Percentiles rank a stretch among this genome's conserved stretches.
These are phyloP conservation scores for Verticillium alfalfae DNA, from an alignment of 2,329 filamentous ascomycete species.

Conservation along the genomic window DNA sequence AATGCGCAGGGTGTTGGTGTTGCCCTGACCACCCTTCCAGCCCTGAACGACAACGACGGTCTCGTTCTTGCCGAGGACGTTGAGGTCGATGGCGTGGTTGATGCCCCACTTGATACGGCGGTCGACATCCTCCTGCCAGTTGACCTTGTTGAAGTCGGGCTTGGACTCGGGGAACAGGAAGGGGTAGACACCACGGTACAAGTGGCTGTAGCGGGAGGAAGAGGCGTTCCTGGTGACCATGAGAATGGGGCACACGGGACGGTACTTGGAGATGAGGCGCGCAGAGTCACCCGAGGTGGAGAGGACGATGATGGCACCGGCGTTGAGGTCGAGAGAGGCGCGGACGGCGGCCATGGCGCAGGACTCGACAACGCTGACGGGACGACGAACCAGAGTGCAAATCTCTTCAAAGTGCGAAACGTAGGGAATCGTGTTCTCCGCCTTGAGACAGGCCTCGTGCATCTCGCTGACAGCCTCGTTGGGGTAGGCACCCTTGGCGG, in stretches of 20 bases:
- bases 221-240: constrained; percentile 90
- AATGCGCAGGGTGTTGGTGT: constrained; percentile 75
- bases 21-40: constrained; percentile 87
- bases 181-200: constrained; percentile 97
- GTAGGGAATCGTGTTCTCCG: constrained; percentile 96
- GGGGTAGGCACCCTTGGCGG: constrained; percentile 95
- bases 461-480: constrained; percentile 92
- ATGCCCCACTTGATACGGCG: constrained; percentile 97
- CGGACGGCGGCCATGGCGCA: constrained; percentile 96
- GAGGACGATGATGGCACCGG: constrained; percentile 90
- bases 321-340: constrained; percentile 91
- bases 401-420: constrained; percentile 96
- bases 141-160: constrained; percentile 86
- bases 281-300: constrained; percentile 95
- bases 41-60: constrained; percentile 80
- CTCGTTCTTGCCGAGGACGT: constrained; percentile 66
- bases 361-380: constrained; percentile 84
- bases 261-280: constrained; percentile 95
- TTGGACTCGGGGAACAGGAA: constrained; percentile 92
- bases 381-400: constrained; percentile 74
- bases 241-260: constrained; percentile 97
- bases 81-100: constrained; percentile 76
- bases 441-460: constrained; percentile 95
- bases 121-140: constrained; percentile 99
- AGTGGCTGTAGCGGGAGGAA: constrained; percentile 83